phyloP scores from a whole-genome alignment of 768 basidiomycete genomes.

The Boletellus ananas region DNA sequence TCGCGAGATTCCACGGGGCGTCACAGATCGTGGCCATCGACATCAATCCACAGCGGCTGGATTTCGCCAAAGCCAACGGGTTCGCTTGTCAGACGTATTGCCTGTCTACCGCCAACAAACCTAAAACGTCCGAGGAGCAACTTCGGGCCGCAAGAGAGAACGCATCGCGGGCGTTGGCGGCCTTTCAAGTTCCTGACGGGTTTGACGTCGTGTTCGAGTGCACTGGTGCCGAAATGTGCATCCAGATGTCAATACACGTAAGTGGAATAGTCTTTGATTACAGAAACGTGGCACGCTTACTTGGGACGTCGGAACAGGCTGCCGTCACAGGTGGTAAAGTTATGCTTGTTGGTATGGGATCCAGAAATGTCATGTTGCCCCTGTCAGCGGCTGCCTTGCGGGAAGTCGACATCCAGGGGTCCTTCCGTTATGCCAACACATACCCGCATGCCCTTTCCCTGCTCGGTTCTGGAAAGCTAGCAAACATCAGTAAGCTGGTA shows the following conservation, averaged over 20 bases:
- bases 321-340: slow-evolving; percentile 85
- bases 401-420: slow-evolving; percentile 90
- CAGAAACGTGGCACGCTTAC: slow-evolving; percentile 12
- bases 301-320: slow-evolving; percentile 44
- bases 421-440: slow-evolving; percentile 88
- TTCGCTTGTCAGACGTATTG: slow-evolving; percentile 75
- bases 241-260: slow-evolving; percentile 88
- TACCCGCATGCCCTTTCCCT: slow-evolving; percentile 84
- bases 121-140: slow-evolving; percentile 53
- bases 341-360: slow-evolving; percentile 95
- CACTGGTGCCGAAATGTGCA: slow-evolving; percentile 88
- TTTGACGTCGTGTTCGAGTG: slow-evolving; percentile 95
- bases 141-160: slow-evolving; percentile 59
- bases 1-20: slow-evolving; percentile 71
- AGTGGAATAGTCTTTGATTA: slow-evolving; percentile 34
- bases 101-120: slow-evolving; percentile 48
- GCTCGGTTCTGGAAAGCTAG: slow-evolving; percentile 60
- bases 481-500: slow-evolving; percentile 67
- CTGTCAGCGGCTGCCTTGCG: slow-evolving; percentile 77
- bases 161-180: slow-evolving; percentile 45
- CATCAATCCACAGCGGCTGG: slow-evolving; percentile 78
- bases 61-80: slow-evolving; percentile 71
- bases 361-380: slow-evolving; percentile 77
- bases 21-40: slow-evolving; percentile 74
- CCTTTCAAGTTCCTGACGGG: slow-evolving; percentile 65